Percentiles rank a stretch among this genome's conserved stretches.
These are phyloP conservation scores for Dysphania ambrosioides DNA, from an alignment of 148 eudicot species.

Conservation along the genomic window DNA sequence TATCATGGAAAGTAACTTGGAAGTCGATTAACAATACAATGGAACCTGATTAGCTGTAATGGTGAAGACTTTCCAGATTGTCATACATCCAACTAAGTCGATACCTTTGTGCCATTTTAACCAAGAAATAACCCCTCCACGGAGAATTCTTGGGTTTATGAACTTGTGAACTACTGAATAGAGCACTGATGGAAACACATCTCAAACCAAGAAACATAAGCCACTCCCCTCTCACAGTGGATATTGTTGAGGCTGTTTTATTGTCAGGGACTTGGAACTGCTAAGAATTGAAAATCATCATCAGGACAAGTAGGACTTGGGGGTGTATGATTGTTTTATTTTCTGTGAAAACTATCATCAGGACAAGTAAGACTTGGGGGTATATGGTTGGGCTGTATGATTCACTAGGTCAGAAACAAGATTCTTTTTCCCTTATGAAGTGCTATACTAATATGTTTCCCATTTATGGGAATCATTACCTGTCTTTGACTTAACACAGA, in stretches of 20 bases:
- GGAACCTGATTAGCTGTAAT: no score
- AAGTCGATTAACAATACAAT: no score
- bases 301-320: not conserved
- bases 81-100: not conserved
- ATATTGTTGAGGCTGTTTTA: not conserved
- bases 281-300: not conserved
- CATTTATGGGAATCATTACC: not conserved
- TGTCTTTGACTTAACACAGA: not conserved
- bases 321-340: not conserved
- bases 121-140: not conserved
- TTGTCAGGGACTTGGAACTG: not conserved
- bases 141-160: not conserved
- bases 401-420: not conserved
- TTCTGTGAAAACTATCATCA: not conserved
- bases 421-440: no score
- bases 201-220: not conserved
- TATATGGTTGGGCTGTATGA: not conserved
- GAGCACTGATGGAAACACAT: not conserved
- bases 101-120: not conserved
- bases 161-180: not conserved
- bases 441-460: no score
- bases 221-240: not conserved
- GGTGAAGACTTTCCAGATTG: not conserved
- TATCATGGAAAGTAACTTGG: no score
- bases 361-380: not conserved